Evolutionary conservation across 208 protist species (phyloP), one percentile per base, ranked within the genome.

Genomic region (Wallacemonas collosoma): DNA sequence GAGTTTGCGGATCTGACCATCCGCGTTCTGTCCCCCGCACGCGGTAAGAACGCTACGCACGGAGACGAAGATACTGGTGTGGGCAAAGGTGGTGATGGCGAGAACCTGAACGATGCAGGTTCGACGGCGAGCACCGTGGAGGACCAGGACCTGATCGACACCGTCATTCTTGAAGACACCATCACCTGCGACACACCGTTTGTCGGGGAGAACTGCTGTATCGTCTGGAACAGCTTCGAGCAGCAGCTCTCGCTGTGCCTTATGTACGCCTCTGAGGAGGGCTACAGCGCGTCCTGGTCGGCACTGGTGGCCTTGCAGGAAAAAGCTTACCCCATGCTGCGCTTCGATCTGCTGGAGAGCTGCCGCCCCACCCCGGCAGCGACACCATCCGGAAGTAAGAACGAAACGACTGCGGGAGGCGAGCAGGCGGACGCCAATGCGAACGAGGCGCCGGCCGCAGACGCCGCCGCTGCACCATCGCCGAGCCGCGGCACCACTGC

Each of bases 181-280:
- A 92, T 94, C 57, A 87, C 74, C 68, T 83, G 58, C 61, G 89
- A 94, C 55, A 94, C 89, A 14, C 85, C 87, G 0, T 92, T 94
- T 81, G 86, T 94, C 17, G 89, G 86, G 14, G 86, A 94, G 73
- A 94, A 94, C 75, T 89, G 86, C 71, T 94, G 86, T 55, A 94
- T 94, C 68, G 89, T 94, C n/a, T 94, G 89, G 87, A 94, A 94
- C 71, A 91, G 86, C 61, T 82, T 92, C 35, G 86, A 90, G 9
- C 80, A 91, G 67, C 79, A 88, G 71, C 81, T 89, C 51, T 92
- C 86, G 12, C 61, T 94, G 5, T 94, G 89, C 61, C 84, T 94
- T 66, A 92, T 92, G 89, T 94, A 88, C 63, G 76, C 80, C n/a
- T 86, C 82, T 0, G 83, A 90, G 72, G 82, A 89, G 65, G 84